Evolutionary conservation across 768 basidiomycete genomes (phyloP), one percentile per base, ranked within the genome.

Genomic region (Auriculariales sp.): DNA sequence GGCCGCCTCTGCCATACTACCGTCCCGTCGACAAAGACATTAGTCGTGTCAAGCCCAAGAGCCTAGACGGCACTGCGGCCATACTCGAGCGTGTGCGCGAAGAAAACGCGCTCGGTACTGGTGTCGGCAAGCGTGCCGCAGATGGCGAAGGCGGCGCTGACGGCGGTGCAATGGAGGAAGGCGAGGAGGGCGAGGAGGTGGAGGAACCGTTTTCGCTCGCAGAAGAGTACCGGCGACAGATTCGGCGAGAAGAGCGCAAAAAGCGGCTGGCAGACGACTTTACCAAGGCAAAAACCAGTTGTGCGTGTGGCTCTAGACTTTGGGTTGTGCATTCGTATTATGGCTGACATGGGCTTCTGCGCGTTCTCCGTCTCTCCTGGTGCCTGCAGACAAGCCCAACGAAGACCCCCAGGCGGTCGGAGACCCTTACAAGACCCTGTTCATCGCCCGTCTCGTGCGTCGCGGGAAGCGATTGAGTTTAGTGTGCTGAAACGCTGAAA

Each of bases 401-500:
- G 93, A 94, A 49, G 93, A 99, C 59, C 50, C 82, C 11, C 81
- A 94, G 61, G 93, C 91, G 28, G 72, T 83, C 34, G 95, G 95
- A 2, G 95, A 99, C 61, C 95, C 95, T 3, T 99, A 97, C 70
- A 98, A 98, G 64, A 98, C 95, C 0, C 71, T 99, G 22, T 99
- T 99, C 65, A 91, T 98, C 54, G 85, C 93, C 29, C 82, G 92
- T 56, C 68, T 99, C 62, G 92, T 93, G 60, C 31, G 70, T 64
- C 6, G 10, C 7, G n/a, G 35, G n/a, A n/a, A n/a, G n/a, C n/a
- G n/a, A n/a, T n/a, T n/a, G n/a, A n/a, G n/a, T n/a, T n/a, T n/a
- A n/a, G n/a, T n/a, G n/a, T n/a, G n/a, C n/a, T n/a, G n/a, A n/a
- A n/a, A n/a, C n/a, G n/a, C n/a, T n/a, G n/a, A n/a, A n/a, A n/a